These are phyloP conservation scores for Wallacemonas sp. DNA, from an alignment of 208 protist species.

Conservation along the genomic window DNA sequence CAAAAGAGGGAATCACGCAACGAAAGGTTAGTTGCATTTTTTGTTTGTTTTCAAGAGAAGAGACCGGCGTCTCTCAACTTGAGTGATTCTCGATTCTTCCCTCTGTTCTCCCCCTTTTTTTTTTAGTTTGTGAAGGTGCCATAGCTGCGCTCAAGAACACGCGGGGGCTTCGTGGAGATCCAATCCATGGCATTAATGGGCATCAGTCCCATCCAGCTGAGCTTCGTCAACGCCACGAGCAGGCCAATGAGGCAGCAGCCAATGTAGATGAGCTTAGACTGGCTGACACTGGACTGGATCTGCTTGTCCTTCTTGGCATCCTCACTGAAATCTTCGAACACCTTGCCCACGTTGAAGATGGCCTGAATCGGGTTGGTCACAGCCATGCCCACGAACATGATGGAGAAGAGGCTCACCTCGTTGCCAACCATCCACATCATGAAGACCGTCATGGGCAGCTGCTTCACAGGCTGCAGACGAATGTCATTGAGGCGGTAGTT, in stretches of 20 bases:
- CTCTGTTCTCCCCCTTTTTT: constrained; percentile 12
- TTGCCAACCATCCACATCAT: constrained; percentile 92
- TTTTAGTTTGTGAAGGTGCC: constrained; percentile 30
- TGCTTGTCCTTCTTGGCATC: constrained; percentile 54
- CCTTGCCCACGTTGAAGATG: constrained; percentile 46
- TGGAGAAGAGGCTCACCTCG: constrained; percentile 86
- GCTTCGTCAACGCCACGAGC: constrained; percentile 74
- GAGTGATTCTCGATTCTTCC: too few species aligned
- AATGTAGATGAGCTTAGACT: constrained; percentile 81
- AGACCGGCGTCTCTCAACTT: not conserved
- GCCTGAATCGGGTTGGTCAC: constrained; percentile 72
- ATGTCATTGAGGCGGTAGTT: constrained; percentile 68
- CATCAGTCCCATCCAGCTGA: constrained; percentile 86
- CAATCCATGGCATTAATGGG: constrained; percentile 83
- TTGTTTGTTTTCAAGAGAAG: not conserved
- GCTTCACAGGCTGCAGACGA: constrained; percentile 73
- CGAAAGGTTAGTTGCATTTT: too few species aligned
- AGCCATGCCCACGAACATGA: constrained; percentile 90
- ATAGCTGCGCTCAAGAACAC: constrained; percentile 60
- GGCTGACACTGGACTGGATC: constrained; percentile 47
- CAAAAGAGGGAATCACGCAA: too few species aligned
- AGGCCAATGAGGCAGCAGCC: constrained; percentile 70
- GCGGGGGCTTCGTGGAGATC: constrained; percentile 61
- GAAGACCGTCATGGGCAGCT: constrained; percentile 82
- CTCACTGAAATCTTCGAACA: constrained; percentile 72